Base-by-base conservation (phyloP, 495 filamentous ascomycete species). In the Penicillium coffeae region DNA sequence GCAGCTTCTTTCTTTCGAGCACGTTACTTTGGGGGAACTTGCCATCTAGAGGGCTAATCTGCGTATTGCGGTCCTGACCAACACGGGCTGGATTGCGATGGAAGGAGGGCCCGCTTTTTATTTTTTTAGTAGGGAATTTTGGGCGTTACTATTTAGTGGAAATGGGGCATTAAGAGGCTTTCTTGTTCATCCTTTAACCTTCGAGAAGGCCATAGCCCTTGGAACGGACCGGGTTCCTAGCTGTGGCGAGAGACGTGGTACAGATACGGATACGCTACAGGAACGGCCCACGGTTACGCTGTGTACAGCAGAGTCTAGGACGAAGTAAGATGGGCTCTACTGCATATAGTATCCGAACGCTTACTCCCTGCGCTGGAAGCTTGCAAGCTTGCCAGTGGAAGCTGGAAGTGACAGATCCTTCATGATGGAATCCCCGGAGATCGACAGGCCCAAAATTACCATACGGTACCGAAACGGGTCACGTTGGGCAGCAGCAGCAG, bases 11-110 rank as follows among this genome's bases (percentile, higher is more conserved):
- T 8, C 25, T 15, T 43, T 21, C 21, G 38, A 41, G 38, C 38
- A 14, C 39, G 19, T 27, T 22, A 42, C 20, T 25, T 30, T 30
- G 4, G 25, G 25, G 25, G 25, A 30, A 30, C 25, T 30, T 4
- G 25, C 25, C 25, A 30, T 30, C 25, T 30, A 30, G 19, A 40
- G 16, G 18, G 18, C 14, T 33, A 48, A 40, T 32, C 32, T 20
- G 21, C 22, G 56, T 53, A 56, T 59, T 59, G 56, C 42, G 50
- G 56, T 59, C 48, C 53, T 43, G 52, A 59, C 56, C 53, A 56
- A 39, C 14, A 45, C 50, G 44, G 54, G 41, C 44, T 42, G 32
- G 45, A 44, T 52, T 42, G 38, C 14, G 53, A 52, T 56, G 37
- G 39, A 19, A 18, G 0, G 19, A 25, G 44, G n/a, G 50, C 47